Evolutionary conservation across 2,329 filamentous ascomycete species (phyloP), one percentile per base, ranked within the genome.

Genomic region (Stagonosporopsis vannaccii): DNA sequence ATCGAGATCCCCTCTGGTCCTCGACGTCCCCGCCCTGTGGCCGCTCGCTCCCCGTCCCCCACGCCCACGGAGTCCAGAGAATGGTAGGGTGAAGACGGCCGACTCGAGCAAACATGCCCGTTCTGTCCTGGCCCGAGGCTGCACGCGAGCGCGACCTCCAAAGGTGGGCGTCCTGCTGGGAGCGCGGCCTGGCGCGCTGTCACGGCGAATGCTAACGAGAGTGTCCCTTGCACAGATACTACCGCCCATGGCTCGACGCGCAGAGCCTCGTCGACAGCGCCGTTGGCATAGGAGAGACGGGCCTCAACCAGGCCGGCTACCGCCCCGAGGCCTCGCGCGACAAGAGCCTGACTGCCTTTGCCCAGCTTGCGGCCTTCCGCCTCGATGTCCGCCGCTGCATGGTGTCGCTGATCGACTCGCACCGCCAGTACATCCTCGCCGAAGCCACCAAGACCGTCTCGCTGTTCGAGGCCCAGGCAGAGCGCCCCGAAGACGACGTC

Each of bases 371-470:
- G 4, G 57, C 72, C 17, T 63, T 77, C 2, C 66, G 73, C 19
- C 64, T 77, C 8, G 51, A 72, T 51, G 66, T 69, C 17, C 68
- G 70, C 43, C 66, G 75, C 8, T 64, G 67, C 46, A 72, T 76
- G 70, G 65, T 77, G 1, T 77, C 74, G 5, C 63, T 77, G 17
- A 72, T 77, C 53, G 74, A 76, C 54, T 67, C 67, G n/a, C 65
- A 61, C 22, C 66, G 66, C 40, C 73, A 75, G 50, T 77, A 75
- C 60, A 73, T 78, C 40, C 69, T 78, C 37, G 73, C 73, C 36
- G 75, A 78, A 59, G 75, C 75, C 26, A 77, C 75, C 13, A 66
- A 65, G 39, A 73, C 70, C 4, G 61, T 74, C 23, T 75, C 74
- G 12, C 67, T 77, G 19, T 67, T 69, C 55, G 60, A 62, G 11